Conservation (phyloP, 768 basidiomycete species). For the Tulasnella sp. region DNA sequence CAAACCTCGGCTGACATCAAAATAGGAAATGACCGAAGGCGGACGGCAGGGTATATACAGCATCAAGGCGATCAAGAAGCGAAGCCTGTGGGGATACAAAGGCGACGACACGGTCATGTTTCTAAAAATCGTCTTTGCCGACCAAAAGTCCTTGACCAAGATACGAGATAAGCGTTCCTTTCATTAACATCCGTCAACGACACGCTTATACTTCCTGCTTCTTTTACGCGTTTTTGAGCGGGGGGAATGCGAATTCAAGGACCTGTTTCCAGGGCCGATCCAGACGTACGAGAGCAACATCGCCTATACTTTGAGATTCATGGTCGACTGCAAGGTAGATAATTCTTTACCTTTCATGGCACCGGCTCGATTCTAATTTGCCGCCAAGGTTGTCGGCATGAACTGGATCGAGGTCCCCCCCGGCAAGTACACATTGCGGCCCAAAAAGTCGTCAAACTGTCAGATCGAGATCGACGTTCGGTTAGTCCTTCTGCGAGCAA, state of each 20-base stretch:
- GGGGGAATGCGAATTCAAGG: slow-evolving; percentile 60
- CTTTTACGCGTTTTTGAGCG: slow-evolving; percentile 53
- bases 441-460: slow-evolving; percentile 63
- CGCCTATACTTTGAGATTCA: slow-evolving; percentile 82
- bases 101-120: slow-evolving; percentile 76
- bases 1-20: neutral
- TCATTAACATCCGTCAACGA: slow-evolving; percentile 38
- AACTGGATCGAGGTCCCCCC: slow-evolving; percentile 95
- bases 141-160: slow-evolving; percentile 73
- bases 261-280: slow-evolving; percentile 45
- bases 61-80: slow-evolving; percentile 54
- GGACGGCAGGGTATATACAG: slow-evolving; percentile 38
- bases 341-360: neutral
- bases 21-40: neutral
- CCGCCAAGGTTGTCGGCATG: slow-evolving; percentile 82
- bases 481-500: slow-evolving; percentile 37
- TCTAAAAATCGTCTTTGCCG: slow-evolving; percentile 69
- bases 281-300: slow-evolving; percentile 93
- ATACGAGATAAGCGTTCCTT: slow-evolving; percentile 72
- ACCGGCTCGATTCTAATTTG: neutral
- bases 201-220: neutral
- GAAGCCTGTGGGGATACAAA: slow-evolving; percentile 79
- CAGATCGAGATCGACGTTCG: slow-evolving; percentile 79
- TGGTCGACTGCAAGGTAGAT: slow-evolving; percentile 90
- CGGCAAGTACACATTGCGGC: slow-evolving; percentile 61